Evolutionary conservation across 2,329 filamentous ascomycete genomes (phyloP).

Genomic region (Scortechinia acanthostroma): DNA sequence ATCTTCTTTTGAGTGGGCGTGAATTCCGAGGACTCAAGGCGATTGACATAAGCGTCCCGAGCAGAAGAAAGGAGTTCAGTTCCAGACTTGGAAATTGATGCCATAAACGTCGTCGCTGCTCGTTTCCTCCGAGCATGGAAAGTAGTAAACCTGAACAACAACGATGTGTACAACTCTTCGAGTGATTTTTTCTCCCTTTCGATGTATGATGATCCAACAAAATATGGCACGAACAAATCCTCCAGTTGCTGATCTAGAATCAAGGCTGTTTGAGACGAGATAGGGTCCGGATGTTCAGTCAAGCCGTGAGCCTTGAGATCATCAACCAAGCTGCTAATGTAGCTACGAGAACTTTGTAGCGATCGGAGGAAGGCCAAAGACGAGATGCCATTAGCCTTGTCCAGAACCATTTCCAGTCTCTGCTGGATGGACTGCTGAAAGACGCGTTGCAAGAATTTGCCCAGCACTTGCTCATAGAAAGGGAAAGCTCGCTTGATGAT

Average conservation of each 20-base stretch:
- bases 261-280: constrained; percentile 75
- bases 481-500: constrained; percentile 96
- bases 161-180: constrained; percentile 78
- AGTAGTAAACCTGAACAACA: constrained; percentile 94
- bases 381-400: constrained; percentile 87
- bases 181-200: constrained; percentile 63
- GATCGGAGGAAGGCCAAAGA: constrained; percentile 86
- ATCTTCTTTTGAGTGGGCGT: constrained; percentile 83
- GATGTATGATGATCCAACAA: constrained; percentile 60
- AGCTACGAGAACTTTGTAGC: constrained; percentile 81
- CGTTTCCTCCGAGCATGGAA: constrained; percentile 86
- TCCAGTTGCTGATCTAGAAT: constrained; percentile 70
- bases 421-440: constrained; percentile 99
- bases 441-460: constrained; percentile 86
- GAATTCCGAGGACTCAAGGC: constrained; percentile 80
- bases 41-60: constrained; percentile 83
- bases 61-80: constrained; percentile 82
- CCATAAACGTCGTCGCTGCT: constrained; percentile 84
- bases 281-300: constrained; percentile 89
- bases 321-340: constrained; percentile 80
- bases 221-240: constrained; percentile 68
- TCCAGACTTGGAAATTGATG: constrained; percentile 80
- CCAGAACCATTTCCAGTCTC: constrained; percentile 85
- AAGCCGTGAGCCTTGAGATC: constrained; percentile 89
- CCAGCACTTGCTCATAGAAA: constrained; percentile 87